Percentiles rank a stretch among this genome's conserved stretches.
phyloP scores from a whole-genome alignment of 257 asterid genomes.

The Coffea canephora region DNA sequence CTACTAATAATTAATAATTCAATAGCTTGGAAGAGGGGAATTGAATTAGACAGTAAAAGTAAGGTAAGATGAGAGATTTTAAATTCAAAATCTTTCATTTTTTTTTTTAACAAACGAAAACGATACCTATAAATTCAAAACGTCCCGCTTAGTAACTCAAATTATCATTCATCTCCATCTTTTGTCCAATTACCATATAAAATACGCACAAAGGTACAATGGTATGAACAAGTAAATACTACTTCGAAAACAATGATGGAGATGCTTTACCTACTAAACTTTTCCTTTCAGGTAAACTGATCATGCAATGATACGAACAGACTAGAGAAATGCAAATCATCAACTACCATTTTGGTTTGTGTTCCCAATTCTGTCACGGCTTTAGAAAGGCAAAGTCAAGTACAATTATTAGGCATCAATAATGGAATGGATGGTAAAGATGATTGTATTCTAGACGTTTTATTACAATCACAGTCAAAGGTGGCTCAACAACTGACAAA shows the following conservation, averaged over 20 bases:
- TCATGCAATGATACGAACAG: neutral
- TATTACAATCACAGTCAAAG: neutral
- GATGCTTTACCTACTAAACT: neutral
- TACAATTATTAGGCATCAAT: neutral
- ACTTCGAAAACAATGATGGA: neutral
- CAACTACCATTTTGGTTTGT: neutral
- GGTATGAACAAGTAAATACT: too few species aligned
- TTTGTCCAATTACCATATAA: neutral
- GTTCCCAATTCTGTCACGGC: neutral
- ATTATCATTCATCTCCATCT: neutral
- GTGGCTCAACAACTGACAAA: constrained; percentile 15
- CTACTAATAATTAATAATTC: neutral
- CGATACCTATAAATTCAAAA: too few species aligned
- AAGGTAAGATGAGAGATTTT: too few species aligned
- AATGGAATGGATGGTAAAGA: neutral
- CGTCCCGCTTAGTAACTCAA: neutral
- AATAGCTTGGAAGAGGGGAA: too few species aligned
- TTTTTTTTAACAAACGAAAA: too few species aligned
- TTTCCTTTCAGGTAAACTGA: neutral
- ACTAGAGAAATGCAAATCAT: neutral
- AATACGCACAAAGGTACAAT: too few species aligned
- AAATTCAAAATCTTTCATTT: too few species aligned
- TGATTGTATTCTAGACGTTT: neutral
- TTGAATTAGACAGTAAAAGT: too few species aligned
- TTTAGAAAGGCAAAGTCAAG: neutral